These are phyloP conservation scores for Silene latifolia DNA, from an alignment of 148 eudicot species.

Conservation along the genomic window DNA sequence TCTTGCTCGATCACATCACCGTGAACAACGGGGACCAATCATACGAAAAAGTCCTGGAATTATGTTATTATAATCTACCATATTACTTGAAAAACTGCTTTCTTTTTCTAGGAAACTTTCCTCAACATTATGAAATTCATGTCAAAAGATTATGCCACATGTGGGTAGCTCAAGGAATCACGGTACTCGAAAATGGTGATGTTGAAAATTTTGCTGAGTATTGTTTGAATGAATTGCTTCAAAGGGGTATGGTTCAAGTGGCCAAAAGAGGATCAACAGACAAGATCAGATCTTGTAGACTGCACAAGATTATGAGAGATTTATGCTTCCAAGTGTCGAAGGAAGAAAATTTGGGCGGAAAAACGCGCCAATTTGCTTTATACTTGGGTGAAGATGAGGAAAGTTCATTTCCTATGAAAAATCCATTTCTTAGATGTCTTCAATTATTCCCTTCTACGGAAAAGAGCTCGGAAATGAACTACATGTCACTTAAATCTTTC, in stretches of 20 bases:
- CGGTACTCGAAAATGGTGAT: conserved; percentile 15
- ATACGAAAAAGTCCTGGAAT: conserved; percentile 32
- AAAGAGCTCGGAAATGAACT: conserved; percentile 11
- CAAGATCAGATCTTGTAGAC: conserved; percentile 27
- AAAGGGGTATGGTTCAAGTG: conserved; percentile 43
- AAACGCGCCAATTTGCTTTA: conserved; percentile 24
- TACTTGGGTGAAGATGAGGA: conserved; percentile 23
- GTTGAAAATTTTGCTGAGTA: conserved; percentile 34
- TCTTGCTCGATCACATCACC: conserved; percentile 23
- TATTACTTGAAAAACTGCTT: conserved; percentile 44
- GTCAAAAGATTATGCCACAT: conserved; percentile 30
- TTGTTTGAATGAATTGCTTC: conserved; percentile 37
- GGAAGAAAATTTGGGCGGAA: conserved; percentile 35
- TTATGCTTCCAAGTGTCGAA: conserved; percentile 32
- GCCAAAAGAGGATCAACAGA: conserved; percentile 32
- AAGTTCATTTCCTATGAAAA: conserved; percentile 11
- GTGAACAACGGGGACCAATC: conserved; percentile 22
- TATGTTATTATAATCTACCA: conserved; percentile 41
- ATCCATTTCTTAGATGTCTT: conserved; percentile 26
- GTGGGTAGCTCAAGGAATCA: conserved; percentile 52
- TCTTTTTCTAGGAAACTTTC: conserved; percentile 40
- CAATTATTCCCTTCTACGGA: conserved; percentile 23
- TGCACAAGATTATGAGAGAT: conserved; percentile 44
- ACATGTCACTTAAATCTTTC: conserved; percentile 18
- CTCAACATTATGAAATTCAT: conserved; percentile 34